These are phyloP conservation scores for Porodaedalea pini DNA, from an alignment of 1,284 basidiomycete species.

Conservation along the genomic window DNA sequence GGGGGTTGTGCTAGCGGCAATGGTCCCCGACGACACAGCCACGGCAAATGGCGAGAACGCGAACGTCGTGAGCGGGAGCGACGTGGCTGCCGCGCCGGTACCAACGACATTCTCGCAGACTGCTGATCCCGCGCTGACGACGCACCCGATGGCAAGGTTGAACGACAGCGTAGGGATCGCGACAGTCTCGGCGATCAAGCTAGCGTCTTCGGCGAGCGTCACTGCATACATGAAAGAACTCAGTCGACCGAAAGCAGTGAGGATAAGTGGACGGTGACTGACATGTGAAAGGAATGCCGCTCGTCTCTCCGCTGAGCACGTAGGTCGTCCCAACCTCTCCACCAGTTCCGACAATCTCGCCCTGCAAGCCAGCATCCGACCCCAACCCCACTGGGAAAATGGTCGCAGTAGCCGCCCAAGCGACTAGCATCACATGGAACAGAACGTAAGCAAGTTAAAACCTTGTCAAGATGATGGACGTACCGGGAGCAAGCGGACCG, in stretches of 20 bases:
- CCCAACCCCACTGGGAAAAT: constrained; percentile 10
- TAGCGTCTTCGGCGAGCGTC: constrained; percentile 11
- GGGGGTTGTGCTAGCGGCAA: background rate
- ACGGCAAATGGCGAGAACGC: constrained; percentile 6
- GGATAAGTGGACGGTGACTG: background rate
- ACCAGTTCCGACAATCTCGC: constrained; percentile 10
- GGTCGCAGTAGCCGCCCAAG: constrained; percentile 7
- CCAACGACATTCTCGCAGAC: constrained; percentile 12
- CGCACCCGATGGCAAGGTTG: background rate
- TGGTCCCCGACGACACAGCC: background rate
- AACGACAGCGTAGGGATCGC: constrained; percentile 10
- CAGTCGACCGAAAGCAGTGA: background rate
- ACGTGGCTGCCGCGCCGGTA: background rate
- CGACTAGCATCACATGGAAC: no score
- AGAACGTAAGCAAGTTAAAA: no score
- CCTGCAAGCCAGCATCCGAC: constrained; percentile 1
- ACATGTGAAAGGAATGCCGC: constrained; percentile 16
- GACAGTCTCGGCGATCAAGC: constrained; percentile 6
- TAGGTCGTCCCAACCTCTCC: constrained; percentile 13
- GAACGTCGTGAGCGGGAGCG: background rate
- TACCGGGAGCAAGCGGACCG: background rate
- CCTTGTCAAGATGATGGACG: no score
- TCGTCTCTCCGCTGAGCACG: constrained; percentile 14
- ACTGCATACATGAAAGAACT: constrained; percentile 3
- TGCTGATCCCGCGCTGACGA: constrained; percentile 5